Evolutionary conservation across 768 basidiomycete genomes (phyloP).

Genomic region (Suillus tomentosus): DNA sequence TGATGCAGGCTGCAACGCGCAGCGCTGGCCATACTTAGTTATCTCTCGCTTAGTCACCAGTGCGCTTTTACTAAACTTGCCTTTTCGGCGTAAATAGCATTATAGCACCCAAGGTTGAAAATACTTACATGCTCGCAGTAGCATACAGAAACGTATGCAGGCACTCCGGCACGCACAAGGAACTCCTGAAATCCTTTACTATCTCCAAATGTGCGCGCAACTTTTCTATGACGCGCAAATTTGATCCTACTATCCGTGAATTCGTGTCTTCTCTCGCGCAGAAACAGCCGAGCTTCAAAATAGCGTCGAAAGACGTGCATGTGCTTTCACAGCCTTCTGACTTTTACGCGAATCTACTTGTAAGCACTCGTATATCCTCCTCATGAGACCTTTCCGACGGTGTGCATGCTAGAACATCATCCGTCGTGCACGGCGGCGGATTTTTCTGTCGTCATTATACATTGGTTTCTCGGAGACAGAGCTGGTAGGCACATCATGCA

Average conservation of each 20-base stretch:
- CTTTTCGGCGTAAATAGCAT: not conserved
- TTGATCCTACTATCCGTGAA: slow-evolving; percentile 40
- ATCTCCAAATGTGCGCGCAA: slow-evolving; percentile 31
- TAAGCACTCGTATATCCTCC: slow-evolving; percentile 34
- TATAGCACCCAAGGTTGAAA: not conserved
- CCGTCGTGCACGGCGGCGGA: slow-evolving; percentile 67
- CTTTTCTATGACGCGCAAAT: slow-evolving; percentile 26
- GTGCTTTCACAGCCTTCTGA: slow-evolving; percentile 58
- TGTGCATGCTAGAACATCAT: slow-evolving; percentile 65
- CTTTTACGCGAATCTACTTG: slow-evolving; percentile 59
- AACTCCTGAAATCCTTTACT: slow-evolving; percentile 10
- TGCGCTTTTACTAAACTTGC: not conserved
- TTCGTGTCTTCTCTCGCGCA: slow-evolving; percentile 39
- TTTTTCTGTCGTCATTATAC: slow-evolving; percentile 91
- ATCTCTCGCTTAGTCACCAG: slow-evolving; percentile 26
- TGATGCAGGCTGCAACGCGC: not conserved
- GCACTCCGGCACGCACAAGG: slow-evolving; percentile 5
- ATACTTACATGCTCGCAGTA: slow-evolving; percentile 12
- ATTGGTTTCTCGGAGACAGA: slow-evolving; percentile 78
- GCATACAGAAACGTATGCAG: slow-evolving; percentile 12
- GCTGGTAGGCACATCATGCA: slow-evolving; percentile 55
- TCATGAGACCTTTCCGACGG: slow-evolving; percentile 1
- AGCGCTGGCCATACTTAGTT: not conserved
- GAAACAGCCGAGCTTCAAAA: slow-evolving; percentile 50
- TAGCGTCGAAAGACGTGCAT: slow-evolving; percentile 48